These are phyloP conservation scores for Tricholoma hemisulphureum DNA, from an alignment of 768 basidiomycete genomes.

Conservation along the genomic window DNA sequence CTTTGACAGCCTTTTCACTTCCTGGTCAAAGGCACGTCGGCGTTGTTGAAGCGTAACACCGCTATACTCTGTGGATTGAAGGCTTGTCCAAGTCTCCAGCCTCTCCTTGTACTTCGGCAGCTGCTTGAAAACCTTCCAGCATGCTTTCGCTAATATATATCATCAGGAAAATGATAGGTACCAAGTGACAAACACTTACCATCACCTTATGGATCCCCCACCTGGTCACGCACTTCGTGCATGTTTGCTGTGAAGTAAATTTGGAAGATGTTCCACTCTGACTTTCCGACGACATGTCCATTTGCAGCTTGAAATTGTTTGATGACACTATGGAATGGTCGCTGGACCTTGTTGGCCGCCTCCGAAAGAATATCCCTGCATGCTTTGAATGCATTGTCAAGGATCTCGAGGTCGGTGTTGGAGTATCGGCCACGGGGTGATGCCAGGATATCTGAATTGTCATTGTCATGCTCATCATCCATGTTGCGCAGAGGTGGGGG, in stretches of 20 bases:
- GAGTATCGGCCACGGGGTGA: background rate
- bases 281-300: too few species aligned
- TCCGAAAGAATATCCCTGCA: background rate
- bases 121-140: background rate
- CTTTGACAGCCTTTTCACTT: background rate
- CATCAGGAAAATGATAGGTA: background rate
- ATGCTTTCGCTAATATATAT: background rate
- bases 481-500: background rate
- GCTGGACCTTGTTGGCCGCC: too few species aligned
- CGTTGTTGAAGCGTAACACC: background rate
- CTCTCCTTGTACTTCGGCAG: background rate
- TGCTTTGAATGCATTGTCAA: background rate
- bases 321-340: too few species aligned
- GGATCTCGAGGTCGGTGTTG: background rate
- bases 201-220: too few species aligned
- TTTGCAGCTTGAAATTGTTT: too few species aligned
- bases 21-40: background rate
- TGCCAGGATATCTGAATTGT: background rate
- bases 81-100: background rate
- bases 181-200: background rate
- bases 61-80: background rate
- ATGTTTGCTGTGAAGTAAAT: too few species aligned
- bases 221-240: too few species aligned
- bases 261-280: too few species aligned
- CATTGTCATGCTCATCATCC: background rate